Percentiles rank a stretch among this genome's conserved stretches.
Evolutionary conservation across 2,329 filamentous ascomycete genomes (phyloP).

Genomic region (Pseudogymnoascus sp.): DNA sequence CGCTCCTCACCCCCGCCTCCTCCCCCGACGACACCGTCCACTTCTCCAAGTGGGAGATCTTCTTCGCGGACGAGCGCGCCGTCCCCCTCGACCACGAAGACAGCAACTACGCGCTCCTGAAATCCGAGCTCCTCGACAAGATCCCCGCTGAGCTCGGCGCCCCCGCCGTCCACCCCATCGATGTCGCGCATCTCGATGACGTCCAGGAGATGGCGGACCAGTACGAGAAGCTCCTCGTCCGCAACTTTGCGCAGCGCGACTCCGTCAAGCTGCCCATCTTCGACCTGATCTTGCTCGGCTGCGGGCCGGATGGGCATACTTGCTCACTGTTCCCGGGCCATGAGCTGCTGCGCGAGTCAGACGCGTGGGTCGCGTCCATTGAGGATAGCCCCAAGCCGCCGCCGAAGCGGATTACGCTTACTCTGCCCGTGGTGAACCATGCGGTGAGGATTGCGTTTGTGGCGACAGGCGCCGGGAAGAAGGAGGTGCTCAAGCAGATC

Average conservation of each 20-base stretch:
- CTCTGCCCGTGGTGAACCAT: constrained; percentile 81
- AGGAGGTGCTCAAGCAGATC: constrained; percentile 84
- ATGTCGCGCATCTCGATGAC: constrained; percentile 58
- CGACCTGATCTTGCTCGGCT: constrained; percentile 86
- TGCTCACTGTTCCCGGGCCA: constrained; percentile 94
- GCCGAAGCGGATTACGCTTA: constrained; percentile 81
- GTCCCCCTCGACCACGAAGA: constrained; percentile 87
- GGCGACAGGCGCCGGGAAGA: constrained; percentile 81
- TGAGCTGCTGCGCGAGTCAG: constrained; percentile 72
- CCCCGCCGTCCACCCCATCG: constrained; percentile 73
- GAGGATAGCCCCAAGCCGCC: constrained; percentile 94
- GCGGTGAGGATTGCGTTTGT: constrained; percentile 83
- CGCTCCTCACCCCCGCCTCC: constrained; percentile 53
- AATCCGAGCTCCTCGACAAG: constrained; percentile 81
- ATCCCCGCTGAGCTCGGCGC: constrained; percentile 56
- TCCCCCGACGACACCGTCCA: constrained; percentile 50
- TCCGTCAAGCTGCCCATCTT: constrained; percentile 92
- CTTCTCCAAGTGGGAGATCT: constrained; percentile 91
- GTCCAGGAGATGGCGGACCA: constrained; percentile 86
- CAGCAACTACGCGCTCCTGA: constrained; percentile 87
- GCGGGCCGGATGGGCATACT: constrained; percentile 92
- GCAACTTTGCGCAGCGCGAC: constrained; percentile 81
- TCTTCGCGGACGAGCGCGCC: constrained; percentile 95
- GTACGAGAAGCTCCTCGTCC: constrained; percentile 84
- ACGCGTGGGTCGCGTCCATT: constrained; percentile 88